A percentile compares a stretch with the other conserved stretches of the same genome.
phyloP scores from a whole-genome alignment of 1,284 basidiomycete species.

The Pseudozyma thailandica region DNA sequence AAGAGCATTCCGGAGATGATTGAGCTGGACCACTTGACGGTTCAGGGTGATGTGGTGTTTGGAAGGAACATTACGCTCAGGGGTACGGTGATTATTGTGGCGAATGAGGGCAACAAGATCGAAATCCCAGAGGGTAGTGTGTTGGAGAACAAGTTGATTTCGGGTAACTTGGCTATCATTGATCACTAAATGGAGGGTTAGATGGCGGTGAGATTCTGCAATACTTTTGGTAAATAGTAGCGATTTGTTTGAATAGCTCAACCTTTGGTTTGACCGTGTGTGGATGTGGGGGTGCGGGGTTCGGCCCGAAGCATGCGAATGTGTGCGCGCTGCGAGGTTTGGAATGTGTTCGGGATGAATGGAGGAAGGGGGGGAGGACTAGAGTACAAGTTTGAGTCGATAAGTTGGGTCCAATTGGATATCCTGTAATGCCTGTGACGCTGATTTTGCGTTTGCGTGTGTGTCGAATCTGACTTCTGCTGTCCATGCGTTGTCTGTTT shows the following conservation, averaged over 20 bases:
- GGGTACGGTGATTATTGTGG: conserved; percentile 74
- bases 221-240: too few species aligned
- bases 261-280: too few species aligned
- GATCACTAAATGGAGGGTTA: conserved; percentile 68
- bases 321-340: too few species aligned
- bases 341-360: neutral
- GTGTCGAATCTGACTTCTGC: conserved; percentile 76
- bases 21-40: conserved; percentile 95
- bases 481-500: conserved; percentile 75
- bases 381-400: conserved; percentile 8
- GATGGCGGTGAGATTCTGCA: too few species aligned
- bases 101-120: conserved; percentile 92
- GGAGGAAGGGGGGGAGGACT: too few species aligned
- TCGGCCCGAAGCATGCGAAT: too few species aligned
- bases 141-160: conserved; percentile 81
- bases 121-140: conserved; percentile 95
- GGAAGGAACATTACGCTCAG: conserved; percentile 84
- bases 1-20: conserved; percentile 87
- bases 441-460: conserved; percentile 77
- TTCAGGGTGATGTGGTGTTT: conserved; percentile 95
- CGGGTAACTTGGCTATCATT: conserved; percentile 68
- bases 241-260: too few species aligned
- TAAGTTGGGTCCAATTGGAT: conserved; percentile 79
- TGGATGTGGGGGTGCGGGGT: too few species aligned
- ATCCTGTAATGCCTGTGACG: conserved; percentile 80